Evolutionary conservation across 495 filamentous ascomycete genomes (phyloP).

Genomic region (Sabuloglossum arenarium): DNA sequence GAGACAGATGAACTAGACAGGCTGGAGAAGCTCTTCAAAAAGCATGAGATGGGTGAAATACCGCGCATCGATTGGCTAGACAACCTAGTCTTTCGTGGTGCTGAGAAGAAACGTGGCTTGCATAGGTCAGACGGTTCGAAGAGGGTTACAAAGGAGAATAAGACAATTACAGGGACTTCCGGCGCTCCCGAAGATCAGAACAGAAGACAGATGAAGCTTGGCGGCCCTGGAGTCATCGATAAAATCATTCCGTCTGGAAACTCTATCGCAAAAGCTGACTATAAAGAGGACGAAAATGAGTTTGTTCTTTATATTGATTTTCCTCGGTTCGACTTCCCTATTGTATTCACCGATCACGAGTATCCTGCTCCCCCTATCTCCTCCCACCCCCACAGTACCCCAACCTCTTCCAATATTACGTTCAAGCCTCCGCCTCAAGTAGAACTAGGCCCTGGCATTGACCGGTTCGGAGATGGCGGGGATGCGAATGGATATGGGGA

Average conservation of each 20-base stretch:
- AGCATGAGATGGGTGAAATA: conserved; percentile 95
- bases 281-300: conserved; percentile 22
- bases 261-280: conserved; percentile 9
- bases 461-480: conserved; percentile 29
- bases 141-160: conserved; percentile 7
- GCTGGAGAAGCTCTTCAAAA: conserved; percentile 77
- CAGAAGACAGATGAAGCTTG: background rate
- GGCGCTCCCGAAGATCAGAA: background rate
- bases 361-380: conserved; percentile 72
- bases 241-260: background rate
- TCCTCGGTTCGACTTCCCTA: conserved; percentile 84
- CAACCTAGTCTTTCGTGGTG: conserved; percentile 67
- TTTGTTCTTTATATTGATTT: conserved; percentile 78
- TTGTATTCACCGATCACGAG: conserved; percentile 87
- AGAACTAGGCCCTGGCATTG: conserved; percentile 65
- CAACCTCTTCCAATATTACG: conserved; percentile 41
- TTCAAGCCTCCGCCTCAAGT: conserved; percentile 59
- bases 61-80: conserved; percentile 87
- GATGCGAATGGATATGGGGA: conserved; percentile 30
- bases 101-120: conserved; percentile 55
- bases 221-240: conserved; percentile 4
- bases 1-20: conserved; percentile 62
- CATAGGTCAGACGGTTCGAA: conserved; percentile 24
- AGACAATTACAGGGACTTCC: background rate
- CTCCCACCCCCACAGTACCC: conserved; percentile 36